Evolutionary conservation across 192 early-diverging fungal genomes (phyloP).

Genomic region (Backusella parvicylindrica): DNA sequence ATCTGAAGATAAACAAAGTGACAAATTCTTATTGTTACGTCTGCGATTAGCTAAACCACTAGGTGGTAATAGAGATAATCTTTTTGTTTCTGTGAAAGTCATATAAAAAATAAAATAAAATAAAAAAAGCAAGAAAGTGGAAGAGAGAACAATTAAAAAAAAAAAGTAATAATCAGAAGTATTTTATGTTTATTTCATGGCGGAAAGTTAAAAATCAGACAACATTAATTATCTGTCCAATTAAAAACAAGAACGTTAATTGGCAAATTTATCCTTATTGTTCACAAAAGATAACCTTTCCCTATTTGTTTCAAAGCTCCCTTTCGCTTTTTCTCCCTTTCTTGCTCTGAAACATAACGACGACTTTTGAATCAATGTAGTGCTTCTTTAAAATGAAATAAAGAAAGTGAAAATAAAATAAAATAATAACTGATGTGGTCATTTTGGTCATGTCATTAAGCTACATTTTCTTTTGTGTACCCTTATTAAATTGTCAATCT

Average conservation of each 20-base stretch:
- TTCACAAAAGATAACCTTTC: slow-evolving; percentile 1
- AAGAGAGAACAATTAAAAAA: background rate
- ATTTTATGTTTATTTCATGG: background rate
- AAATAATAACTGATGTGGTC: background rate
- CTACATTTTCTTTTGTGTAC: background rate
- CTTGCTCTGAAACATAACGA: background rate
- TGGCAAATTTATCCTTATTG: slow-evolving; percentile 16
- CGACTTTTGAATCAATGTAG: background rate
- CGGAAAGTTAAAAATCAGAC: background rate
- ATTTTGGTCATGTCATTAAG: slow-evolving; percentile 2
- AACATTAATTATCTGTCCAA: slow-evolving; percentile 11
- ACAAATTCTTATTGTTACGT: slow-evolving; percentile 32
- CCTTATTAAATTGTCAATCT: background rate
- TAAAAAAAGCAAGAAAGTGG: background rate
- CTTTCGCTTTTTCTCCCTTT: background rate
- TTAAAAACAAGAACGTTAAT: background rate
- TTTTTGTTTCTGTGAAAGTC: slow-evolving; percentile 3
- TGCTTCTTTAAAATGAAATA: background rate
- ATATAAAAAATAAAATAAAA: background rate
- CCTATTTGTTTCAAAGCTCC: slow-evolving; percentile 2
- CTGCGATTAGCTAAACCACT: slow-evolving; percentile 16
- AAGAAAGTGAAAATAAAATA: background rate
- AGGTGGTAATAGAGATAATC: slow-evolving; percentile 9
- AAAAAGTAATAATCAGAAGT: background rate
- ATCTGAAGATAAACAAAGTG: slow-evolving; percentile 14